Conservation (phyloP, 345 rosid species). For the Salix purpurea region DNA sequence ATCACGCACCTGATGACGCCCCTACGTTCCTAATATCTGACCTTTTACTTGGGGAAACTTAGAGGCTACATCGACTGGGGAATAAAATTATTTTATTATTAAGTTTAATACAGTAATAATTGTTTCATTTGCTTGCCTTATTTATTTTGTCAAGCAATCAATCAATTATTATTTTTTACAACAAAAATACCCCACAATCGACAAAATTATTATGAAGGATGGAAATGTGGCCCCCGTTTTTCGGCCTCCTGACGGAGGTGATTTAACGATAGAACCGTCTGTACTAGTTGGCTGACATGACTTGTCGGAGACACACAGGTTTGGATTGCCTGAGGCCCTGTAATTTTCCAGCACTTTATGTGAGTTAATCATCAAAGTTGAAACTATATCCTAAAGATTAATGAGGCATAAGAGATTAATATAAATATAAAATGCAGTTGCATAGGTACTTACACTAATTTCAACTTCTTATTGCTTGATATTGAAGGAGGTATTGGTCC, state of each 20-base stretch:
- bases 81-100: background rate
- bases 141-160: too few species aligned
- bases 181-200: conserved; percentile 14
- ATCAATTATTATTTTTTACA: too few species aligned
- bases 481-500: conserved; percentile 18
- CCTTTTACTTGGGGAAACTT: background rate
- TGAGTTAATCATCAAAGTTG: background rate
- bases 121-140: too few species aligned
- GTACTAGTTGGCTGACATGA: conserved; percentile 17
- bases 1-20: background rate
- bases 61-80: background rate
- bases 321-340: conserved; percentile 19
- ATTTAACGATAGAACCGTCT: background rate
- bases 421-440: background rate
- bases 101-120: too few species aligned
- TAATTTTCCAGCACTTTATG: background rate
- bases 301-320: conserved; percentile 32
- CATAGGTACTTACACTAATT: conserved; percentile 24
- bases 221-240: conserved; percentile 36
- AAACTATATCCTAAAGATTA: background rate
- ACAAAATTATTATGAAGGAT: conserved; percentile 28
- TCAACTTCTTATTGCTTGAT: conserved; percentile 16
- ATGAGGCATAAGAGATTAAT: background rate
- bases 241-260: background rate
- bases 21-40: background rate